phyloP scores from a whole-genome alignment of 495 filamentous ascomycete genomes.

The Penicillium parvum region DNA sequence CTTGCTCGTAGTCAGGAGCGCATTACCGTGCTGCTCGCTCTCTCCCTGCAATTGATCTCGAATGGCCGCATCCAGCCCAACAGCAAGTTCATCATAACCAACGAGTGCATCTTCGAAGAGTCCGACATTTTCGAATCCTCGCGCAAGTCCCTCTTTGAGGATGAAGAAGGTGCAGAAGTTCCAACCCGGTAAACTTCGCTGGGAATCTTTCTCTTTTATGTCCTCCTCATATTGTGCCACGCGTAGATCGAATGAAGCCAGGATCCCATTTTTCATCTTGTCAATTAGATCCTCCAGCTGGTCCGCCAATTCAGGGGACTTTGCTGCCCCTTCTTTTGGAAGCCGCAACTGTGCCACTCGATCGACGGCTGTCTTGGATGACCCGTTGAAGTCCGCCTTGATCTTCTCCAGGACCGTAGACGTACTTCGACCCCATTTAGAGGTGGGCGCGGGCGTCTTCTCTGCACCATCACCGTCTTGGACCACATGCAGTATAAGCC shows the following conservation, averaged over 20 bases:
- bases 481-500: conserved; percentile 89
- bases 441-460: conserved; percentile 62
- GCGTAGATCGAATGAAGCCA: conserved; percentile 84
- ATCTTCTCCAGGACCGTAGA: conserved; percentile 86
- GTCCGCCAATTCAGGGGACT: conserved; percentile 63
- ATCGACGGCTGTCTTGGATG: conserved; percentile 71
- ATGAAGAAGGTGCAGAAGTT: conserved; percentile 99
- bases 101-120: conserved; percentile 91
- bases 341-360: conserved; percentile 83
- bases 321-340: conserved; percentile 43
- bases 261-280: conserved; percentile 82
- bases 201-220: conserved; percentile 87
- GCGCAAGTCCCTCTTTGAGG: conserved; percentile 87
- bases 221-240: conserved; percentile 96
- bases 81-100: conserved; percentile 86
- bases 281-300: conserved; percentile 78
- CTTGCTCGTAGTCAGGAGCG: conserved; percentile 64
- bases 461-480: conserved; percentile 58
- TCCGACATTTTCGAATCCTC: conserved; percentile 93
- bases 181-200: conserved; percentile 88
- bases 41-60: conserved; percentile 61
- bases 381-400: conserved; percentile 84
- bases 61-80: conserved; percentile 77
- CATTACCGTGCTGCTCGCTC: conserved; percentile 56
- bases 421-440: conserved; percentile 75